Evolutionary conservation across 2,329 filamentous ascomycete genomes (phyloP), one percentile per base, ranked within the genome.

Genomic region (Pseudocercospora ulei): DNA sequence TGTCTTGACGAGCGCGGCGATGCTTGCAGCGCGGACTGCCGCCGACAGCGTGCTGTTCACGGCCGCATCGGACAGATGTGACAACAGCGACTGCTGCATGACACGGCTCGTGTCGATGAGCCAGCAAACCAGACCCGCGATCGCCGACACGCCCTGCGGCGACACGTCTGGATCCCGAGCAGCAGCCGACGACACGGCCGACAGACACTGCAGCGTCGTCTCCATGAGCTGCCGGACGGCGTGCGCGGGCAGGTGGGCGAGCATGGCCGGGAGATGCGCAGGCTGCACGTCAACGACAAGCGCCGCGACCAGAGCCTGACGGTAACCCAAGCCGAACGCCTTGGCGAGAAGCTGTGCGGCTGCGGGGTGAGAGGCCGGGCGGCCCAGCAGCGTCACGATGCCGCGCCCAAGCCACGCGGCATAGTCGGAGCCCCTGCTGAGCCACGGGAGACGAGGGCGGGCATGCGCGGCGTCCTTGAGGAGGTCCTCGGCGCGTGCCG

Each of bases 391-490:
- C n/a, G 30, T 13, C 8, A 60, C 65, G 34, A 90, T 66, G 55
- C 78, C 82, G 8, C 60, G 62, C 2, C 77, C 80, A 24, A 94
- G 60, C 86, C 86, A 94, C 18, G 62, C 62, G 7, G 74, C 71
- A 62, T 82, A 93, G 11, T 69, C 58, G 16, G 65, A 66, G 3
- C 80, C 79, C 47, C 78, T 71, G 0, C 74, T 69, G 20, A 83
- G 54, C 82, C 84, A 92, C 1, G 2, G 69, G 47, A 4, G 71
- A 72, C 60, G 77, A 6, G 28, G 11, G 6, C 20, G 24, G 9
- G 4, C 14, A 11, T 52, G 52, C 12, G 18, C 27, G 1, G 28
- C 17, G 11, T 38, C n/a, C 3, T 66, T 68, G 5, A 71, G 55
- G 7, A 69, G 50, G 16, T 68, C 62, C 36, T 74, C 67, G 4